Evolutionary conservation across 768 basidiomycete species (phyloP).

Genomic region (Tulasnella sp.): DNA sequence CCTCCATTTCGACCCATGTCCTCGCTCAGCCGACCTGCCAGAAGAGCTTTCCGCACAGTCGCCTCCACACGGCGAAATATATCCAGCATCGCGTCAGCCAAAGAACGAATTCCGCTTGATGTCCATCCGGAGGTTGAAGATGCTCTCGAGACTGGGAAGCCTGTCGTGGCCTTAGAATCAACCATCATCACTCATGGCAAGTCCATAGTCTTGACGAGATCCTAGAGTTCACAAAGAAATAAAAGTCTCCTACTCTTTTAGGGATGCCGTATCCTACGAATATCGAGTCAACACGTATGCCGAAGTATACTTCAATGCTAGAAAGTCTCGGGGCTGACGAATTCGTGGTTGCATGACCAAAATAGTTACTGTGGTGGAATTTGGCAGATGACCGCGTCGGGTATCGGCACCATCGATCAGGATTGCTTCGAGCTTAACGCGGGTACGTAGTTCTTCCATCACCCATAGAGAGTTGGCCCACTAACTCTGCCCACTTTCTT

Average conservation of each 20-base stretch:
- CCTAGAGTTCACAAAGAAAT: neutral
- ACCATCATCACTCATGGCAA: slow-evolving; percentile 80
- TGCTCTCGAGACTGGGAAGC: slow-evolving; percentile 54
- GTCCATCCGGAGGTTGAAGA: slow-evolving; percentile 71
- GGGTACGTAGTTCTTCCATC: slow-evolving; percentile 14
- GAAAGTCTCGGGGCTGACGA: too few species aligned
- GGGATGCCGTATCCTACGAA: slow-evolving; percentile 76
- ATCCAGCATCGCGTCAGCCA: neutral
- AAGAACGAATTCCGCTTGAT: slow-evolving; percentile 9
- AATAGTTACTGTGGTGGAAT: slow-evolving; percentile 46
- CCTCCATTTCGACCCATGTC: neutral
- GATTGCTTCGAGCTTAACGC: slow-evolving; percentile 48
- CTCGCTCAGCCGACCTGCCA: neutral
- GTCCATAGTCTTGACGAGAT: neutral
- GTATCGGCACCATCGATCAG: slow-evolving; percentile 60
- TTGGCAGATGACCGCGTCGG: slow-evolving; percentile 79
- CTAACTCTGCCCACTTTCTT: slow-evolving; percentile 1
- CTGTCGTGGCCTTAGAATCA: slow-evolving; percentile 87
- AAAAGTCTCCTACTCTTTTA: neutral
- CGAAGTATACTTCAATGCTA: too few species aligned
- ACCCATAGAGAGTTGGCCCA: slow-evolving; percentile 55
- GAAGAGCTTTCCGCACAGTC: neutral
- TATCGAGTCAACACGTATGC: slow-evolving; percentile 62
- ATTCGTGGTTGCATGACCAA: slow-evolving; percentile 34
- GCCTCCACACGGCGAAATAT: neutral